Conservation (phyloP, 148 eudicot species). For the Rhododendron ovatum region DNA sequence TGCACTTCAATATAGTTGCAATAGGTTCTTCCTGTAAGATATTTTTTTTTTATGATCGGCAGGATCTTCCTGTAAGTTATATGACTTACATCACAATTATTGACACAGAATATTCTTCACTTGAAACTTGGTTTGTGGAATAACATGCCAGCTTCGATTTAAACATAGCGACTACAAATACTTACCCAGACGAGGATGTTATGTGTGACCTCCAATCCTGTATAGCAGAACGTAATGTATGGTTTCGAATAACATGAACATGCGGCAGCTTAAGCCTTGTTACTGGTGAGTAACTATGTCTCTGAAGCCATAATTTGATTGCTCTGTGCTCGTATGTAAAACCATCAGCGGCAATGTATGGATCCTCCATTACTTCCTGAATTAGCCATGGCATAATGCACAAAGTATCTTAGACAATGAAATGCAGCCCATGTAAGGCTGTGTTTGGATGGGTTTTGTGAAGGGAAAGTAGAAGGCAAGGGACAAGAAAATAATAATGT, state of each 20-base stretch:
- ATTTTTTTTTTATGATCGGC: no score
- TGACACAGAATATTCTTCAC: background rate
- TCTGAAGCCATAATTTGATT: conserved; percentile 69
- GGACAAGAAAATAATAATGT: background rate
- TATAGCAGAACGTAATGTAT: conserved; percentile 67
- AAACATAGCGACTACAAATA: background rate
- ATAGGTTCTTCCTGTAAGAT: no score
- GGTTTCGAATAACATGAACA: conserved; percentile 56
- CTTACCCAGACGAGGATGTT: conserved; percentile 22
- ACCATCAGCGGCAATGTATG: conserved; percentile 84
- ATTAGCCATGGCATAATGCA: background rate
- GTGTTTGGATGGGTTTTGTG: background rate
- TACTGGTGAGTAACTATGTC: conserved; percentile 59
- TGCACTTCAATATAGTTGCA: background rate
- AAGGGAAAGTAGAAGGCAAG: background rate
- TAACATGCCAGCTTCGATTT: background rate
- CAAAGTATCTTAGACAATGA: background rate
- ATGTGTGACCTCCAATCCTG: conserved; percentile 64
- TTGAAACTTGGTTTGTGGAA: background rate
- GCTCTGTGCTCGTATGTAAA: conserved; percentile 80
- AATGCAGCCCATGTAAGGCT: conserved; percentile 12
- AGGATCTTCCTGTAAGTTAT: background rate
- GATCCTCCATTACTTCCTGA: conserved; percentile 88
- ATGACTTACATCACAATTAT: background rate
- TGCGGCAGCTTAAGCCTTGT: conserved; percentile 52